A percentile compares a stretch with the other conserved stretches of the same genome.
Evolutionary conservation across 306 rosid genomes (phyloP).

Genomic region (Prosopis cineraria): DNA sequence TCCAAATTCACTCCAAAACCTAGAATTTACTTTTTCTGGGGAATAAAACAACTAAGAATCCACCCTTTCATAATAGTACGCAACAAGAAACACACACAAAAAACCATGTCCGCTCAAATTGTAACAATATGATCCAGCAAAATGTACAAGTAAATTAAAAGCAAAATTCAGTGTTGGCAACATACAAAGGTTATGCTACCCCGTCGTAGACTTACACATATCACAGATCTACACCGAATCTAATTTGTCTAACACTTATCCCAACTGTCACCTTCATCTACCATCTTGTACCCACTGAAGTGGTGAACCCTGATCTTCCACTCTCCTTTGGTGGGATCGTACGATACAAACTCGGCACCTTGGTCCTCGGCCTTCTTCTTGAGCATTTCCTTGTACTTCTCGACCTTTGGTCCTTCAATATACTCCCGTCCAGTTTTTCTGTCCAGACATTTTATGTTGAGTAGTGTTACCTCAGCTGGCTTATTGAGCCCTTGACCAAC

Average conservation of each 20-base stretch:
- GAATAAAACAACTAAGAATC: background rate
- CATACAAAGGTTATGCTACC: background rate
- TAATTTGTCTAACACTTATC: constrained; percentile 22
- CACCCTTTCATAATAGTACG: background rate
- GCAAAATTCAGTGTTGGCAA: background rate
- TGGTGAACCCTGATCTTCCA: constrained; percentile 93
- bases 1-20: background rate
- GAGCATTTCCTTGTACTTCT: constrained; percentile 90
- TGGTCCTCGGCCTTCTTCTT: constrained; percentile 90
- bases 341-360: constrained; percentile 86
- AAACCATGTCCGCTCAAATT: background rate
- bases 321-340: constrained; percentile 77
- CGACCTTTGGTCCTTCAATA: constrained; percentile 76
- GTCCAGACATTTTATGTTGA: constrained; percentile 84
- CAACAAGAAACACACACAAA: background rate
- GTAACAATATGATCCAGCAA: background rate
- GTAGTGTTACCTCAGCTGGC: constrained; percentile 95
- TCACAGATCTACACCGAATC: background rate
- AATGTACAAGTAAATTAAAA: background rate
- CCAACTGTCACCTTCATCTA: constrained; percentile 48
- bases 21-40: background rate
- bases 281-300: constrained; percentile 69
- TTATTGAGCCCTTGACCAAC: constrained; percentile 97
- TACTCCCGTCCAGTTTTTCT: constrained; percentile 72
- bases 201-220: background rate